Conservation (phyloP, 179 eudicot species). For the Spergularia azorica region DNA sequence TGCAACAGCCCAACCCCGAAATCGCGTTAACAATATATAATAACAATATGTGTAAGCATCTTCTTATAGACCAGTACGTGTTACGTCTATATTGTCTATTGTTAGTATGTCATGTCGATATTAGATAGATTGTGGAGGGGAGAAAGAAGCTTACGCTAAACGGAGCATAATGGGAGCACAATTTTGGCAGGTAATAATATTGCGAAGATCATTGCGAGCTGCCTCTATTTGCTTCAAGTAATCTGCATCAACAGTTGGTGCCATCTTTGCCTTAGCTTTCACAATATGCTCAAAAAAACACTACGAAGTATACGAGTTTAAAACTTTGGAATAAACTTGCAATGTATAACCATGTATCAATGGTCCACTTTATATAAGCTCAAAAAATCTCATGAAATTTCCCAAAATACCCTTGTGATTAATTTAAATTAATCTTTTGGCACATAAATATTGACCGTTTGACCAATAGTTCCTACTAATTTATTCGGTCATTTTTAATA, state of each 20-base stretch:
- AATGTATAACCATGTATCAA: no score
- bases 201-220: slow-evolving; percentile 67
- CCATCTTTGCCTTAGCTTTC: not conserved
- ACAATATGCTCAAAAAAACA: not conserved
- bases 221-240: slow-evolving; percentile 63
- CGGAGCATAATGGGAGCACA: slow-evolving; percentile 91
- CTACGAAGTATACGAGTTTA: not conserved
- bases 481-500: no score
- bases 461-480: no score
- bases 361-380: slow-evolving; percentile 6
- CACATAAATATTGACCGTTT: no score
- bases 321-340: no score
- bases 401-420: no score
- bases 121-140: not conserved
- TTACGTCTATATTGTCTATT: no score
- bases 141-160: slow-evolving; percentile 56
- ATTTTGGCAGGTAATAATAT: slow-evolving; percentile 57
- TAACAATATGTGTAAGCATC: not conserved
- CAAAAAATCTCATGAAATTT: no score
- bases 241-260: slow-evolving; percentile 31
- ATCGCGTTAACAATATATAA: not conserved
- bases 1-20: slow-evolving; percentile 17
- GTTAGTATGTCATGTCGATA: not conserved
- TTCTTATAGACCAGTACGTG: no score
- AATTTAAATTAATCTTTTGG: no score